Percentiles rank a stretch among this genome's conserved stretches.
Conservation (phyloP, 2,329 filamentous ascomycete species). For the Paracamarosporium sp. region DNA sequence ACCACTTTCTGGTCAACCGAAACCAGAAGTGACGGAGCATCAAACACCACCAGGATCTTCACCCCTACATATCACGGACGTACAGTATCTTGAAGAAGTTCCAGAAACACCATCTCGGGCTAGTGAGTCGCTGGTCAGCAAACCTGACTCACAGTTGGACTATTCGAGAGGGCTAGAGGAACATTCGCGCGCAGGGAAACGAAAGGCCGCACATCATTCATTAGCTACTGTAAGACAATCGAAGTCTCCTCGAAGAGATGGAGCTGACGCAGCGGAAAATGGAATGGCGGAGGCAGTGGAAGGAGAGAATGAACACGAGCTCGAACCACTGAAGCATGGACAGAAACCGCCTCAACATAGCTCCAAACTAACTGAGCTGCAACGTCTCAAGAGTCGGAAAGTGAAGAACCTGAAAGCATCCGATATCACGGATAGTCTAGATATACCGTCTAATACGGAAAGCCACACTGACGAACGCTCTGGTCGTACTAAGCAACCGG, state of each 20-base stretch:
- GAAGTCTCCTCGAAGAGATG: not conserved
- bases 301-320: not conserved
- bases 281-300: not conserved
- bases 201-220: not conserved
- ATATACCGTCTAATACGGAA: not conserved
- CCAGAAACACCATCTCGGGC: not conserved
- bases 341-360: not conserved
- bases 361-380: not conserved
- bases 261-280: not conserved
- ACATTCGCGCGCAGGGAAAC: not conserved
- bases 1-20: not conserved
- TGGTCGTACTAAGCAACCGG: not conserved
- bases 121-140: not conserved
- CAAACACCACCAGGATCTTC: not conserved
- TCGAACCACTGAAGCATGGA: not conserved
- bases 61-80: not conserved
- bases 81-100: not conserved
- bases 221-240: not conserved
- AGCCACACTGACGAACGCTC: no score
- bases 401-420: not conserved
- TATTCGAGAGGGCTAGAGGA: not conserved
- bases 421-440: not conserved
- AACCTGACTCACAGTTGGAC: not conserved
- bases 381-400: not conserved
- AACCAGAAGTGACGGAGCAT: not conserved